These are phyloP conservation scores for Tricholomella constricta DNA, from an alignment of 768 basidiomycete species.

Conservation along the genomic window DNA sequence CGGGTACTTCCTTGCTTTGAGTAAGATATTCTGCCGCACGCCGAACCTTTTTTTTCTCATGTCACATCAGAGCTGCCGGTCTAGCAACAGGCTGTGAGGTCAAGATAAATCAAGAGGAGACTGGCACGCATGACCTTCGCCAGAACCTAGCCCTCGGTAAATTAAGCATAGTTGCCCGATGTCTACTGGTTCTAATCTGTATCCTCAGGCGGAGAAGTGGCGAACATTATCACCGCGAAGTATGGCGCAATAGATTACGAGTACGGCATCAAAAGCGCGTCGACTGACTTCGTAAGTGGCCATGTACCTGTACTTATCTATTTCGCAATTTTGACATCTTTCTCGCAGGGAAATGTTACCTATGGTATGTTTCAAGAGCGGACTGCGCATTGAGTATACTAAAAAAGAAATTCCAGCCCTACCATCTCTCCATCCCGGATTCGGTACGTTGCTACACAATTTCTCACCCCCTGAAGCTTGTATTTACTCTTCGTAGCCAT, in stretches of 20 bases:
- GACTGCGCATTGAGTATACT: neutral
- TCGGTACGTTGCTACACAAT: slow-evolving; percentile 41
- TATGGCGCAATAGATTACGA: slow-evolving; percentile 66
- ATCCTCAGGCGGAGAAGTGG: slow-evolving; percentile 61
- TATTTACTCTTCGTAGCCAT: slow-evolving; percentile 51
- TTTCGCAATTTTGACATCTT: neutral
- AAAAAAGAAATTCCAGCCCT: slow-evolving; percentile 38
- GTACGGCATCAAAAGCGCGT: slow-evolving; percentile 69
- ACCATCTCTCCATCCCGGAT: slow-evolving; percentile 75
- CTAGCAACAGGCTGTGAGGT: slow-evolving; percentile 25
- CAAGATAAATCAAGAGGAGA: slow-evolving; percentile 10
- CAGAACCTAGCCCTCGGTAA: slow-evolving; percentile 46
- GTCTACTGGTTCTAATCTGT: neutral
- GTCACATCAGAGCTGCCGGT: slow-evolving; percentile 19
- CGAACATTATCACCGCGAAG: slow-evolving; percentile 57
- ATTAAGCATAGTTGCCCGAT: neutral
- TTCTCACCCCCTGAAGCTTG: neutral
- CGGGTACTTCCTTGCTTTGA: slow-evolving; percentile 65
- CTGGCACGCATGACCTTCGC: slow-evolving; percentile 21
- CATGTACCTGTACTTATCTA: neutral
- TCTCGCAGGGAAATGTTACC: slow-evolving; percentile 66
- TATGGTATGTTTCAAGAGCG: slow-evolving; percentile 51
- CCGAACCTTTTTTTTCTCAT: neutral
- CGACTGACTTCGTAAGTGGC: slow-evolving; percentile 77
- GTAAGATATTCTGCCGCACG: neutral